Conservation (phyloP, 2,329 filamentous ascomycete genomes). For the Xylaria sp. region DNA sequence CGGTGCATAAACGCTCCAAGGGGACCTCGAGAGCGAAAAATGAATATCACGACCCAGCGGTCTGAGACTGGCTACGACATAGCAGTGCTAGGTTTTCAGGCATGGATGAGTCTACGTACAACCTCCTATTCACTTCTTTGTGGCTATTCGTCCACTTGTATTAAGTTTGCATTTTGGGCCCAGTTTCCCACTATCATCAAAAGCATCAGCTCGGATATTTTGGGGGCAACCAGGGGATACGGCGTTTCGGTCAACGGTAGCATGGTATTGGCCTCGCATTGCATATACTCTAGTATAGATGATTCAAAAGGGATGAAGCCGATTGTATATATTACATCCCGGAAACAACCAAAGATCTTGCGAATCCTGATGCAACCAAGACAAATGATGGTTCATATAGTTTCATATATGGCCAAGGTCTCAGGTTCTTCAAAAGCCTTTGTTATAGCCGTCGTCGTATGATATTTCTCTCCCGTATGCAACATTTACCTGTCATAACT, state of each 20-base stretch:
- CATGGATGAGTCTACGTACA: neutral
- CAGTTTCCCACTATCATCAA: constrained; percentile 14
- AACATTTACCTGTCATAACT: neutral
- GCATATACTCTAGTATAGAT: constrained; percentile 26
- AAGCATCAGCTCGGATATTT: constrained; percentile 15
- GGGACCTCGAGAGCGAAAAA: neutral
- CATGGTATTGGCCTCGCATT: constrained; percentile 26
- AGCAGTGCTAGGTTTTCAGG: neutral
- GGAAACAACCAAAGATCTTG: neutral
- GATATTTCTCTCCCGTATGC: neutral
- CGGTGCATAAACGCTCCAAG: neutral
- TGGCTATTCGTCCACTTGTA: constrained; percentile 20
- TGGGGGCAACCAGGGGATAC: constrained; percentile 8
- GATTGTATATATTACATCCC: constrained; percentile 17
- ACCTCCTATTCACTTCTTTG: constrained; percentile 16
- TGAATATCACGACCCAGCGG: constrained; percentile 1
- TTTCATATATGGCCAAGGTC: neutral
- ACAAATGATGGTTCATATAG: neutral
- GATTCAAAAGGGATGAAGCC: constrained; percentile 1
- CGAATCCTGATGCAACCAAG: neutral
- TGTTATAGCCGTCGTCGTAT: neutral
- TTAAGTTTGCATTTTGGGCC: constrained; percentile 20
- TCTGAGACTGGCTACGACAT: constrained; percentile 5
- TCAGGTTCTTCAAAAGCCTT: neutral
- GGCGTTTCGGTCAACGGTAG: constrained; percentile 25